Evolutionary conservation across 148 eudicot species (phyloP), one percentile per base, ranked within the genome.

Genomic region (Pharnaceum exiguum): DNA sequence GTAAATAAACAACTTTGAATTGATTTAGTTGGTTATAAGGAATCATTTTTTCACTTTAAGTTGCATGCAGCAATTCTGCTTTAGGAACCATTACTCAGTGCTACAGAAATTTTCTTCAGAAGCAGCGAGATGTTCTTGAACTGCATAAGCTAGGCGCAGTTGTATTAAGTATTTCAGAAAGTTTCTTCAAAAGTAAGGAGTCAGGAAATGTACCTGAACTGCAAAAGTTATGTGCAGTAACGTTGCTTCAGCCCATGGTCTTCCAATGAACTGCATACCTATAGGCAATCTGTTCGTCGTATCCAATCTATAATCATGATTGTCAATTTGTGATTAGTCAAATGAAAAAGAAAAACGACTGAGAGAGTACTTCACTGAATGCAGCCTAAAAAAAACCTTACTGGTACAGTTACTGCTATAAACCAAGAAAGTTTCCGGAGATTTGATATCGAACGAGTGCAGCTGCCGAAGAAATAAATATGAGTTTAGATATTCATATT

Each of bases 351-450:
- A 43, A 19, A 9, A 37, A n/a, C n/a, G 7, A 22, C 15, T 4
- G n/a, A 25, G 10, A 10, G 9, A 35, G 4, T 26, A 10, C 21
- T 46, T n/a, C 43, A 36, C 19, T 54, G 24, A 38, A 18, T n/a
- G n/a, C n/a, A n/a, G n/a, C n/a, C n/a, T n/a, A n/a, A n/a, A n/a
- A n/a, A 9, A 52, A 45, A n/a, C n/a, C 79, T 59, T 71, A 93
- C 99, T 8, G 99, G 99, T 16, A 94, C 71, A 51, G 99, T 83
- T 45, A 94, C 84, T 5, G 99, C 99, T 11, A 96, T 66, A 94
- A 63, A 52, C 99, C 99, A 51, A 94, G 75, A 73, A 94, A 94
- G 69, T 94, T 94, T 54, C 96, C 99, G 38, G 99, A 76, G 62
- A 94, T 86, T 54, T 62, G 75, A 77, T 81, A 94, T 26, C 96